Percentiles rank a stretch among this genome's conserved stretches.
Conservation (phyloP, 1,284 basidiomycete species). For the Boletus sp. region DNA sequence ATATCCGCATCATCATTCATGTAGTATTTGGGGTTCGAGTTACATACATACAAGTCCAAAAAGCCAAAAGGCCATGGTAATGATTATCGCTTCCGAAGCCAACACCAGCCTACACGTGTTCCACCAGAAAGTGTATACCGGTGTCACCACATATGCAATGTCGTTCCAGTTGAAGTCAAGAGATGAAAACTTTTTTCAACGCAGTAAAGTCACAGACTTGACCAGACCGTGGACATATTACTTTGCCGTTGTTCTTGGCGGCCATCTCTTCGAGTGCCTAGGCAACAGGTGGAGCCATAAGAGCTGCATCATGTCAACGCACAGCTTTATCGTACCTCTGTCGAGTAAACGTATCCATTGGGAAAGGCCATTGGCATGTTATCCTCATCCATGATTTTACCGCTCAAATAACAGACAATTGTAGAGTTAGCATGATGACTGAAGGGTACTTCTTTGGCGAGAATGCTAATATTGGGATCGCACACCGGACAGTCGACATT, state of each 20-base stretch:
- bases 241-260: constrained; percentile 64
- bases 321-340: constrained; percentile 58
- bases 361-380: constrained; percentile 93
- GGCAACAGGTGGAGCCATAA: constrained; percentile 9
- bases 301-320: background rate
- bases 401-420: constrained; percentile 88
- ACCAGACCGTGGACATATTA: constrained; percentile 81
- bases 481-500: constrained; percentile 94
- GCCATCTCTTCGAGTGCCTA: constrained; percentile 87
- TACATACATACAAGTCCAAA: constrained; percentile 26
- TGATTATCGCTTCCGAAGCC: constrained; percentile 28
- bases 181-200: constrained; percentile 87
- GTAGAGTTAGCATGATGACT: constrained; percentile 95
- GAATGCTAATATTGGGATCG: constrained; percentile 69
- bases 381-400: constrained; percentile 92
- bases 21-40: constrained; percentile 12
- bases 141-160: background rate
- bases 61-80: constrained; percentile 13
- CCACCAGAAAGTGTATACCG: background rate
- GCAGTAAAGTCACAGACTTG: constrained; percentile 62
- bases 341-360: constrained; percentile 90
- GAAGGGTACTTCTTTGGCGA: constrained; percentile 86
- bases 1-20: constrained; percentile 7
- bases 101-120: constrained; percentile 15
- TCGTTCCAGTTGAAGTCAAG: constrained; percentile 37